Evolutionary conservation across 371 early-diverging fungal species (phyloP), one percentile per base, ranked within the genome.

Genomic region (Blakeslea trispora): DNA sequence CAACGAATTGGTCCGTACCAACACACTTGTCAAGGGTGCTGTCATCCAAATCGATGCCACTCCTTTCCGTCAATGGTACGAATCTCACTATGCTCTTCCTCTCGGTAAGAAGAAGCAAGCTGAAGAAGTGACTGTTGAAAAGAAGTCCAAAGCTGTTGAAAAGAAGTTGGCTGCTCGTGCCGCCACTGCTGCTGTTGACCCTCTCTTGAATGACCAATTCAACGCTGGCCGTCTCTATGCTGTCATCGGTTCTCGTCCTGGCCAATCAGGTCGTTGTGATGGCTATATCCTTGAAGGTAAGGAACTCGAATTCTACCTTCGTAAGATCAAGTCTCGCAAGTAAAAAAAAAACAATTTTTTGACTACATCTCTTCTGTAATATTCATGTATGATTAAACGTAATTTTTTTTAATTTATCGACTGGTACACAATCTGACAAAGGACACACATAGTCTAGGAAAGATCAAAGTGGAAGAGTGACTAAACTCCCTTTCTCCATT

Each of bases 1-100:
- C 95, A 99, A 99, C 91, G 99, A 99, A 83, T 86, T 99, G 75
- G 97, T 99, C 79, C 95, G 99, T 77, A 99, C 99, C 82, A 98
- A 98, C 89, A 99, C 99, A 59, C 87, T 99, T 47, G 99, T 99
- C 54, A 99, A 99, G 90, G 91, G 95, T 65, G 88, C 93, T 77
- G 92, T 99, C 64, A 90, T 99, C 59, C 97, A 99, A 82, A 88
- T 99, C 65, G 97, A 96, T 82, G 96, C 99, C 69, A 92, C 96
- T 61, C 96, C 96, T 55, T 98, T 98, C 93, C 91, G 95, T 69
- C 96, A 96, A 78, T 96, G 96, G 94, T 96, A 93, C 79, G 96
- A 97, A 85, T 76, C 90, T 58, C 95, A 95, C 85, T 97, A 96
- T 77, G 97, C 89, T 68, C 67, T 79, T 63, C 79, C 91, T 58